These are phyloP conservation scores for Penicillium thymicola DNA, from an alignment of 2,329 filamentous ascomycete genomes.

Conservation along the genomic window DNA sequence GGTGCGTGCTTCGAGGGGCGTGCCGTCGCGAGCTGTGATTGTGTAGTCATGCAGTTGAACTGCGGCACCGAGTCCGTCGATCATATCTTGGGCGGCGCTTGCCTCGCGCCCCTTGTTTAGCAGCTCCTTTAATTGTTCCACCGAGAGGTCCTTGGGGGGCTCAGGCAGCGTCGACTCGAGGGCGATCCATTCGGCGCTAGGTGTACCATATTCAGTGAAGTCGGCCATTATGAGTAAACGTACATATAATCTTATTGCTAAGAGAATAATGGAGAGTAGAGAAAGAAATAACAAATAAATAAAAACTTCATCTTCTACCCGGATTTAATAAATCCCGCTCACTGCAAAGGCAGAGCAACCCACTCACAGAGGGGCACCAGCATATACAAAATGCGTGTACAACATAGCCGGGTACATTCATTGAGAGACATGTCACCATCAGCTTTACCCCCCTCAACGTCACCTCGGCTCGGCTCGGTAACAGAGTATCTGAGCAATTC, in stretches of 20 bases:
- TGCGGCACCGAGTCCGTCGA: constrained; percentile 23
- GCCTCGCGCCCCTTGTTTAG: constrained; percentile 37
- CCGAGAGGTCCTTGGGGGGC: constrained; percentile 17
- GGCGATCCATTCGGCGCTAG: constrained; percentile 47
- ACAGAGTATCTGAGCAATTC: not conserved
- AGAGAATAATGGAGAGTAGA: not conserved
- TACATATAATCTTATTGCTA: not conserved
- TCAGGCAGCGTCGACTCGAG: constrained; percentile 35
- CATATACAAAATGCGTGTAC: not conserved
- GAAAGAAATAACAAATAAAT: no score
- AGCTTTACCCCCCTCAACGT: not conserved
- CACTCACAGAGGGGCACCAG: not conserved
- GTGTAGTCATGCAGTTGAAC: constrained; percentile 37
- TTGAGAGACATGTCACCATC: not conserved
- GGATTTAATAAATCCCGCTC: not conserved
- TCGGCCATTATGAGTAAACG: constrained; percentile 29
- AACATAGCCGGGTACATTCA: not conserved
- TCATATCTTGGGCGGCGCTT: constrained; percentile 30
- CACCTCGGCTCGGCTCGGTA: constrained; percentile 20
- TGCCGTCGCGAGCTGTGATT: constrained; percentile 47
- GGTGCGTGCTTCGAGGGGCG: constrained; percentile 44
- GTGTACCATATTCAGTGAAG: constrained; percentile 42
- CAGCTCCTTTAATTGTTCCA: constrained; percentile 23
- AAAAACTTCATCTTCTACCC: not conserved
- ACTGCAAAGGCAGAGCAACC: not conserved